A percentile compares a stretch with the other conserved stretches of the same genome.
Conservation (phyloP, 106 monocot genomes). For the Alisma plantagoaquatica region DNA sequence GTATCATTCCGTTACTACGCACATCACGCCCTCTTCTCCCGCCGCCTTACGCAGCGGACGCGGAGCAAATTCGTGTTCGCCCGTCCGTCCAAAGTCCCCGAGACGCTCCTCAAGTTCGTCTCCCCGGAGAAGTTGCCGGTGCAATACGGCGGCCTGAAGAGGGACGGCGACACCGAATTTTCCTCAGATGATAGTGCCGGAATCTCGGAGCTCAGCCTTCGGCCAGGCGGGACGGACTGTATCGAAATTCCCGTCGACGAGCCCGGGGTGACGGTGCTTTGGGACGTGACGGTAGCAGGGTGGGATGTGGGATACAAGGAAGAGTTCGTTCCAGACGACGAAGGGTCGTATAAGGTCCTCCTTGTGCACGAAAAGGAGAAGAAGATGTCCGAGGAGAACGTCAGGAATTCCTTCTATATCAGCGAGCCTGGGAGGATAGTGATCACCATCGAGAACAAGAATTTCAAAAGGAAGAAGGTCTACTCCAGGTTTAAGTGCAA, state of each 20-base stretch:
- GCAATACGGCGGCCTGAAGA: conserved; percentile 60
- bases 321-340: conserved; percentile 74
- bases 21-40: conserved; percentile 33
- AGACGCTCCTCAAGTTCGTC: conserved; percentile 67
- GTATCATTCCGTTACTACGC: conserved; percentile 42
- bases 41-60: conserved; percentile 22
- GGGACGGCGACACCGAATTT: conserved; percentile 44
- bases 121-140: conserved; percentile 52
- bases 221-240: conserved; percentile 9
- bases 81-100: conserved; percentile 46
- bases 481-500: conserved; percentile 50
- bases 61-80: conserved; percentile 50
- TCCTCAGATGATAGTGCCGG: conserved; percentile 16
- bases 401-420: conserved; percentile 60
- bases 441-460: conserved; percentile 42
- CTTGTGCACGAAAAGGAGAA: conserved; percentile 47
- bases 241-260: conserved; percentile 38
- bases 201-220: conserved; percentile 25
- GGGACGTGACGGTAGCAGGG: conserved; percentile 65
- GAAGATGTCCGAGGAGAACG: conserved; percentile 33
- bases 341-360: conserved; percentile 52
- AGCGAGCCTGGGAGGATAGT: conserved; percentile 60
- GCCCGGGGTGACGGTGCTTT: conserved; percentile 52
- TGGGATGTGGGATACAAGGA: conserved; percentile 62
- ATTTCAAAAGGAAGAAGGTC: conserved; percentile 40